Evolutionary conservation across 2,329 filamentous ascomycete genomes (phyloP).

Genomic region (Ampelomyces quisqualis): DNA sequence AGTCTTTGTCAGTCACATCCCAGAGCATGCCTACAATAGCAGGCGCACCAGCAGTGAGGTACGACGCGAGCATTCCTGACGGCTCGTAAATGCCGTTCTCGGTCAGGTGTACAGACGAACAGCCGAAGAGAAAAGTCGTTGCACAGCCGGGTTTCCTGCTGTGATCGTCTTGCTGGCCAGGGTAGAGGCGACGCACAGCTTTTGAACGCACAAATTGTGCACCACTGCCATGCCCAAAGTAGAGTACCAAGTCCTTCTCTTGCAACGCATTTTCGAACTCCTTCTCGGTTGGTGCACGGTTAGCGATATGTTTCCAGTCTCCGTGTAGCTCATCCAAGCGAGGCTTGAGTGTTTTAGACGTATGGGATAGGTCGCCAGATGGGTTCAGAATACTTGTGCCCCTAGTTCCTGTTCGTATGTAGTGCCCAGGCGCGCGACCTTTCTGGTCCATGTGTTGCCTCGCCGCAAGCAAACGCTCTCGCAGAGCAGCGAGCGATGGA

Average conservation of each 20-base stretch:
- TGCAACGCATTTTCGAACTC: conserved; percentile 72
- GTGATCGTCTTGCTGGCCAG: conserved; percentile 40
- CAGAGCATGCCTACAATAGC: conserved; percentile 90
- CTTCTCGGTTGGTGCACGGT: conserved; percentile 69
- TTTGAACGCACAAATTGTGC: conserved; percentile 89
- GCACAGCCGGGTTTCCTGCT: conserved; percentile 58
- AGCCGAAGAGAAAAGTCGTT: conserved; percentile 88
- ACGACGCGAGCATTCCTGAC: conserved; percentile 87
- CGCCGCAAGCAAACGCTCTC: conserved; percentile 68
- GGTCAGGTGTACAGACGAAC: conserved; percentile 77
- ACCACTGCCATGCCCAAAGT: conserved; percentile 95
- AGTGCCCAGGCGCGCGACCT: conserved; percentile 35
- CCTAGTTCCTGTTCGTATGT: conserved; percentile 53
- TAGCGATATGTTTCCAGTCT: conserved; percentile 68
- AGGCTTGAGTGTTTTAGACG: conserved; percentile 71
- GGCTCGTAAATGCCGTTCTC: conserved; percentile 81
- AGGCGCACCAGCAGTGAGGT: conserved; percentile 77
- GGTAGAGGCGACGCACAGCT: conserved; percentile 73
- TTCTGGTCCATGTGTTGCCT: conserved; percentile 25
- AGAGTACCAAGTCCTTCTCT: conserved; percentile 72
- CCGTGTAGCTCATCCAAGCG: conserved; percentile 55
- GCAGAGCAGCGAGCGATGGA: conserved; percentile 79
- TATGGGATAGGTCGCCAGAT: conserved; percentile 76
- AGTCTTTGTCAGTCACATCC: conserved; percentile 98
- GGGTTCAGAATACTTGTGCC: conserved; percentile 89